phyloP scores from a whole-genome alignment of 257 asterid species.

The Ligustrum vulgare region DNA sequence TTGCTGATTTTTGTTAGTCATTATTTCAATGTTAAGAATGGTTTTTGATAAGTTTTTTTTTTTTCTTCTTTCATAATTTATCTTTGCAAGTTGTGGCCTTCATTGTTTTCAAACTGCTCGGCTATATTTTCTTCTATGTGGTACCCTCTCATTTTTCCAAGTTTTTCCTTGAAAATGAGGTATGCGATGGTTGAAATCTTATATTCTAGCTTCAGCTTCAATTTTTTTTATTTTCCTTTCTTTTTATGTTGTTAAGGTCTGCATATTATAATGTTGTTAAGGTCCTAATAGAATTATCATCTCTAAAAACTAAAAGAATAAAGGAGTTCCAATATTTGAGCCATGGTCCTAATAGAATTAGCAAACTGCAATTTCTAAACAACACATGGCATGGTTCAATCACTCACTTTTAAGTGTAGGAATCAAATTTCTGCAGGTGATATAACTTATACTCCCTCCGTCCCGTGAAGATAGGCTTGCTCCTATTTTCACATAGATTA shows the following conservation, averaged over 20 bases:
- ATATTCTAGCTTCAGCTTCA: background rate
- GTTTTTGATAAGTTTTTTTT: background rate
- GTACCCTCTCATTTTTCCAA: background rate
- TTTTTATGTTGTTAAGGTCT: background rate
- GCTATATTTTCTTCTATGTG: background rate
- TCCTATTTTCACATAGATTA: no score
- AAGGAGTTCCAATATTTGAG: background rate
- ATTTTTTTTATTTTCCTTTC: background rate
- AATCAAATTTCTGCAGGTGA: background rate
- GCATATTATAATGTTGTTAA: background rate
- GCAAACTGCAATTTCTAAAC: background rate
- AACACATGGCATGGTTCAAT: background rate
- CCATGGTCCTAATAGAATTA: background rate
- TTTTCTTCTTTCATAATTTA: background rate
- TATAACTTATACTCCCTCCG: background rate
- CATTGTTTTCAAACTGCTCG: background rate
- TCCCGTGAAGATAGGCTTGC: no score
- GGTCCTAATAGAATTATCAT: background rate
- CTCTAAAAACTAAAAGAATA: background rate
- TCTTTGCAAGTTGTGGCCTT: background rate
- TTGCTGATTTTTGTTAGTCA: conserved; percentile 3
- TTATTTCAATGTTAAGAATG: no score
- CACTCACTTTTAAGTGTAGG: background rate
- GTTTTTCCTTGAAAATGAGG: background rate
- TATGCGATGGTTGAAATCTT: background rate